Evolutionary conservation across 192 early-diverging fungal species (phyloP).

Genomic region (Mortierella hygrophila): DNA sequence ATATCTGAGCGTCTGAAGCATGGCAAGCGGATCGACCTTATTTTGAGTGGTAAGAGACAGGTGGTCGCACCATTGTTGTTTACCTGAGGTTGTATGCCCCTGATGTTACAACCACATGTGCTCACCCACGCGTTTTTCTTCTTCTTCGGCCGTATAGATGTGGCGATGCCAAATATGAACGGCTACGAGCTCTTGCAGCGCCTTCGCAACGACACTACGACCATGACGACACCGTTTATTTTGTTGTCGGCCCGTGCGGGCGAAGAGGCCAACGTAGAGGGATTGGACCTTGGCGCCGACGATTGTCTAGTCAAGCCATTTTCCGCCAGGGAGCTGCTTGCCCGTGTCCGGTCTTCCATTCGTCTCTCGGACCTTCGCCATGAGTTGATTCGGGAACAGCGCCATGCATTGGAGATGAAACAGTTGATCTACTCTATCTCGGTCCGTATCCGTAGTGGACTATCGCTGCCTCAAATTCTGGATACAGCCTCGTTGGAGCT

Average conservation of each 20-base stretch:
- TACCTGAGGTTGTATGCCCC: neutral
- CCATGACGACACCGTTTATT: conserved; percentile 68
- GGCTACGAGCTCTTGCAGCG: conserved; percentile 63
- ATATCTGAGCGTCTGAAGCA: conserved; percentile 40
- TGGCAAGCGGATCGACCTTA: conserved; percentile 46
- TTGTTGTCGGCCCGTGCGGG: conserved; percentile 67
- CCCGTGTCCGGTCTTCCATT: conserved; percentile 66
- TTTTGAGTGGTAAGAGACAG: conserved; percentile 52
- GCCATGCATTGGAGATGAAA: conserved; percentile 53
- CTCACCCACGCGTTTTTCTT: neutral
- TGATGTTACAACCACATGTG: neutral
- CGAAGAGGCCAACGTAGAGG: conserved; percentile 64
- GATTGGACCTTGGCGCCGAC: conserved; percentile 67
- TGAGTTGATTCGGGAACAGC: conserved; percentile 55
- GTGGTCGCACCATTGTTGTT: neutral
- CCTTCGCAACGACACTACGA: conserved; percentile 49
- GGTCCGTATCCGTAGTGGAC: conserved; percentile 49
- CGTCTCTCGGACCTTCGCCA: conserved; percentile 60
- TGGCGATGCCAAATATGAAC: conserved; percentile 76
- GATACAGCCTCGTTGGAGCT: conserved; percentile 48
- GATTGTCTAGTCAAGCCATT: conserved; percentile 70
- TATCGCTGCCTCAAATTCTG: conserved; percentile 44
- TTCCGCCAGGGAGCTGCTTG: conserved; percentile 63
- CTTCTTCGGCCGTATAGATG: conserved; percentile 37
- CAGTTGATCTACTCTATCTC: conserved; percentile 55